Conservation (phyloP, 495 filamentous ascomycete species). For the Articulospora tetracladia region DNA sequence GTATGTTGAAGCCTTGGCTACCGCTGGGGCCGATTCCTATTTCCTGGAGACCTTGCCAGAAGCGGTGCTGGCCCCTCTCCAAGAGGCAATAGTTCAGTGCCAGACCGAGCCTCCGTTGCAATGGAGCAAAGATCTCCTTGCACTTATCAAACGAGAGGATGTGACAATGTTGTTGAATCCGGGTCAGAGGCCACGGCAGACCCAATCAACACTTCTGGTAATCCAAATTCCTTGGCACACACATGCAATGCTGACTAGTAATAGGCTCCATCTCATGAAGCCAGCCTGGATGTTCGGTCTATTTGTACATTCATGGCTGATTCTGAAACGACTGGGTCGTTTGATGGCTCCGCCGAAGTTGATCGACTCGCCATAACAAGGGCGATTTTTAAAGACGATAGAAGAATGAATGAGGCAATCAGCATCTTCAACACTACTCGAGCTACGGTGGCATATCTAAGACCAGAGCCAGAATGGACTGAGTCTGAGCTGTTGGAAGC, state of each 20-base stretch:
- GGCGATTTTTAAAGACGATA: slow-evolving; percentile 86
- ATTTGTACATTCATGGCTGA: slow-evolving; percentile 62
- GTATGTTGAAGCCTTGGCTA: slow-evolving; percentile 58
- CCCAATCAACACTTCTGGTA: slow-evolving; percentile 28
- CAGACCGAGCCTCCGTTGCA: slow-evolving; percentile 74
- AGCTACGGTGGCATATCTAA: slow-evolving; percentile 69
- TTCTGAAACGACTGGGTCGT: slow-evolving; percentile 52
- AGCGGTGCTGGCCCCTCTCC: slow-evolving; percentile 70
- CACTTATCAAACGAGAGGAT: slow-evolving; percentile 80
- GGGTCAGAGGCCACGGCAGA: slow-evolving; percentile 30
- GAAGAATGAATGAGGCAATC: slow-evolving; percentile 77
- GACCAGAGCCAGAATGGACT: slow-evolving; percentile 71
- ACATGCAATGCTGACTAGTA: background rate
- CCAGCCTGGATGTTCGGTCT: slow-evolving; percentile 68
- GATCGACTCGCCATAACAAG: slow-evolving; percentile 78
- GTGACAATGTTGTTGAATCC: slow-evolving; percentile 62
- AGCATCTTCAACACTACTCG: slow-evolving; percentile 74
- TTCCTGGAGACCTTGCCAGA: slow-evolving; percentile 81
- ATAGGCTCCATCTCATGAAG: slow-evolving; percentile 57
- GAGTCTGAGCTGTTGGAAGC: slow-evolving; percentile 85
- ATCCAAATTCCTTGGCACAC: slow-evolving; percentile 22
- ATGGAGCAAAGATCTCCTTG: slow-evolving; percentile 67
- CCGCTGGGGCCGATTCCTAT: slow-evolving; percentile 49
- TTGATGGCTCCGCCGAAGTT: slow-evolving; percentile 65
- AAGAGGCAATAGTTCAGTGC: slow-evolving; percentile 78